Conservation (phyloP, 305 asterid species). For the Solanum chacoense region DNA sequence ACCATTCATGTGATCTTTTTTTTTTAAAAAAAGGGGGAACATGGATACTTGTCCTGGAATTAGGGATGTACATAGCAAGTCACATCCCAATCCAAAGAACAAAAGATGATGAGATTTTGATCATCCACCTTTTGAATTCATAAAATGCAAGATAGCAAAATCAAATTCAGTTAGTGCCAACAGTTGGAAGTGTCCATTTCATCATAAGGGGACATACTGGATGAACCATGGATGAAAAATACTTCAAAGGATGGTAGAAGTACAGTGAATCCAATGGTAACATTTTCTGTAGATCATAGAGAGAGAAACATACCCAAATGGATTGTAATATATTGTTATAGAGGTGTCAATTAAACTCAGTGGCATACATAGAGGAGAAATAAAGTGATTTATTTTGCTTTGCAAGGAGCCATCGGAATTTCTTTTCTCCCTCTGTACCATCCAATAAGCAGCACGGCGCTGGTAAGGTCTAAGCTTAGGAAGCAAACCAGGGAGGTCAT, state of each 20-base stretch:
- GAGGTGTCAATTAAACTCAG: slow-evolving; percentile 54
- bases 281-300: background rate
- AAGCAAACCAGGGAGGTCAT: slow-evolving; percentile 59
- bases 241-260: background rate
- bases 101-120: background rate
- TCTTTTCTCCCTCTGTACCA: slow-evolving; percentile 84
- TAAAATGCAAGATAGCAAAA: background rate
- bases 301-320: slow-evolving; percentile 56
- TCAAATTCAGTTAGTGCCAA: background rate
- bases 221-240: background rate
- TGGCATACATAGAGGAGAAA: slow-evolving; percentile 78
- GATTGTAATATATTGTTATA: slow-evolving; percentile 69
- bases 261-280: background rate
- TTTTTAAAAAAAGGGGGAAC: background rate
- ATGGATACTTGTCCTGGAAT: background rate
- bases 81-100: background rate
- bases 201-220: background rate
- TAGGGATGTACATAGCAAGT: background rate
- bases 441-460: slow-evolving; percentile 96
- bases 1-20: background rate
- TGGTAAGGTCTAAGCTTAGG: slow-evolving; percentile 95
- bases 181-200: background rate
- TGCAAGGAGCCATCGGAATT: slow-evolving; percentile 26
- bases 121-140: background rate
- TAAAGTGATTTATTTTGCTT: slow-evolving; percentile 31